Evolutionary conservation across 345 rosid genomes (phyloP).

Genomic region (Abelmoschus esculentus): DNA sequence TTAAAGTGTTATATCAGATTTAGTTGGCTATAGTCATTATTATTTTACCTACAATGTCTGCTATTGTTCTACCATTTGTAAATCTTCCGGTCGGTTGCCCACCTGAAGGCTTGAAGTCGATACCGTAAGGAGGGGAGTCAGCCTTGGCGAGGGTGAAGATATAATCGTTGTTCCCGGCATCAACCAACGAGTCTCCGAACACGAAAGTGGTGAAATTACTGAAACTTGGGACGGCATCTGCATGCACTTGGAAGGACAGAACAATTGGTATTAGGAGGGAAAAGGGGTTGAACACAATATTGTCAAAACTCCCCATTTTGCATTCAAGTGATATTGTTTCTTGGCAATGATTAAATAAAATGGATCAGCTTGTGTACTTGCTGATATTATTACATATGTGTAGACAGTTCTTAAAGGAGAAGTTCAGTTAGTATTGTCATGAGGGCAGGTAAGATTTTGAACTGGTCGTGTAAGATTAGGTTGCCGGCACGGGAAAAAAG

Average conservation of each 20-base stretch:
- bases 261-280: background rate
- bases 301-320: background rate
- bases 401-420: background rate
- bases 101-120: constrained; percentile 47
- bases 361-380: background rate
- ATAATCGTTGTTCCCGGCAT: constrained; percentile 48
- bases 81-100: constrained; percentile 67
- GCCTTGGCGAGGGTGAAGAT: constrained; percentile 43
- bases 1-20: no score
- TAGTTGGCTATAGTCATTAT: background rate
- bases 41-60: constrained; percentile 28
- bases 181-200: constrained; percentile 54
- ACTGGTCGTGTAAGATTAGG: constrained; percentile 8
- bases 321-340: background rate
- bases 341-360: constrained; percentile 2
- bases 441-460: constrained; percentile 12
- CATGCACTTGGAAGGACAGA: background rate
- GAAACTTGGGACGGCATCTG: background rate
- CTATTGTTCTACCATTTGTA: constrained; percentile 44
- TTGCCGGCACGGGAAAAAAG: background rate
- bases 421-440: background rate
- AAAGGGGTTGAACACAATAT: background rate
- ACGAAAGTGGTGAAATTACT: constrained; percentile 29
- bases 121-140: constrained; percentile 49
- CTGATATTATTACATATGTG: background rate